A percentile compares a stretch with the other conserved stretches of the same genome.
These are phyloP conservation scores for Ustilago bromivora DNA, from an alignment of 1,284 basidiomycete genomes.

Conservation along the genomic window DNA sequence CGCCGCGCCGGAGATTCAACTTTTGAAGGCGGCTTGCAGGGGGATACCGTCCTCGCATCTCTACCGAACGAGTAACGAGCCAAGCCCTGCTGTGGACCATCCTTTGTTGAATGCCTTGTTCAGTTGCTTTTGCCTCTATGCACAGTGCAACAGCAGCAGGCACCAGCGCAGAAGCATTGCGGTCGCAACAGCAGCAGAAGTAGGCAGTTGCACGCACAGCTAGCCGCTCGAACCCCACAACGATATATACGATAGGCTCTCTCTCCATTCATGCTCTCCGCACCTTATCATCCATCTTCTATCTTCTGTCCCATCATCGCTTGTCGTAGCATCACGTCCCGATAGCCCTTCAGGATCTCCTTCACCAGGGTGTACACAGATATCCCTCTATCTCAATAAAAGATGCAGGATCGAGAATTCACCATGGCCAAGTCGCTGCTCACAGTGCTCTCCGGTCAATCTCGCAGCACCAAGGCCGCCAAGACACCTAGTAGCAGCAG, in stretches of 20 bases:
- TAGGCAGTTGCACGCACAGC: neutral
- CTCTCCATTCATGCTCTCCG: neutral
- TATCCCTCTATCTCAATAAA: neutral
- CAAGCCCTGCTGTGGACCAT: slow-evolving; percentile 4
- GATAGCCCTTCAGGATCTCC: neutral
- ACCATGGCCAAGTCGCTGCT: slow-evolving; percentile 37
- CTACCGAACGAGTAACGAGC: neutral
- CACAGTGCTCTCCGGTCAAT: slow-evolving; percentile 25
- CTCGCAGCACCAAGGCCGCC: slow-evolving; percentile 11
- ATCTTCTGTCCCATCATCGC: neutral
- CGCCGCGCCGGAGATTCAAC: neutral
- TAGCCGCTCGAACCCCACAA: neutral
- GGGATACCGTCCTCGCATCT: neutral
- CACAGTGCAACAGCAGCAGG: neutral
- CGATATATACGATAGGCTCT: slow-evolving; percentile 8
- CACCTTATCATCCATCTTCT: neutral
- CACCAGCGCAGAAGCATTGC: neutral
- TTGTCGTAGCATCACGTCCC: neutral
- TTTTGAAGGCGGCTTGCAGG: neutral
- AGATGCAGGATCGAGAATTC: slow-evolving; percentile 40
- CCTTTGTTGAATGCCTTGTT: slow-evolving; percentile 3
- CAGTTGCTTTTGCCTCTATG: neutral
- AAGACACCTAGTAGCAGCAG: neutral
- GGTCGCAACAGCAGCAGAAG: neutral
- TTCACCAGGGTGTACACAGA: slow-evolving; percentile 1